Base-by-base conservation (phyloP, 257 asterid genomes). In the Voacanga thouarsii region DNA sequence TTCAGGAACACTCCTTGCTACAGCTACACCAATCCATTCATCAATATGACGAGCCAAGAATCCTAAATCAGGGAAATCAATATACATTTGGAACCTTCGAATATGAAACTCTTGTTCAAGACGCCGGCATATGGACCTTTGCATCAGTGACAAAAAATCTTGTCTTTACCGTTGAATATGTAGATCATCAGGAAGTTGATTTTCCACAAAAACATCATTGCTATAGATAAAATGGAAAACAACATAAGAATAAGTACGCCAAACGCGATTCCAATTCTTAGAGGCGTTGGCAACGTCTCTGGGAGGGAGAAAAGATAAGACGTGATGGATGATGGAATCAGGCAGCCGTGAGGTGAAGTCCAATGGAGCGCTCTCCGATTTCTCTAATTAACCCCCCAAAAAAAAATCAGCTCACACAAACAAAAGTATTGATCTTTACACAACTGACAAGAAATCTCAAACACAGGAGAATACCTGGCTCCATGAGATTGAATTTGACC, bases 231-330 rank as follows among this genome's bases (percentile, higher is more conserved):
- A 67, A 69, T 70, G 68, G 24, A 78, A 57, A 14, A 53, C 57
- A 39, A 60, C 71, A 45, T 24, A 75, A 9, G 76, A 47, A 45
- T 43, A 78, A 10, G 37, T 78, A 43, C 10, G 30, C 60, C 76
- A 78, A 2, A 30, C 5, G 19, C 68, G 75, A 45, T 70, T 43
- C 81, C 76, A 78, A 39, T 28, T 44, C 75, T 10, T 65, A 1
- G 57, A 53, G n/a, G 80, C 43, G 7, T 7, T n/a, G 21, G 80
- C 30, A 67, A 67, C 80, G 68, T 77, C 80, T 50, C 74, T 71
- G 9, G n/a, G 66, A 23, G 24, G 7, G 21, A 77, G 68, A 43
- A 67, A 67, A n/a, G 75, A 77, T 0, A 50, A 57, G 47, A 77
- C 68, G 18, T 77, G 80, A 77, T 77, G 75, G 2, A 77, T 14